A percentile compares a stretch with the other conserved stretches of the same genome.
Conservation (phyloP, 352 stramenopile species). For the Phytopythium boreale region DNA sequence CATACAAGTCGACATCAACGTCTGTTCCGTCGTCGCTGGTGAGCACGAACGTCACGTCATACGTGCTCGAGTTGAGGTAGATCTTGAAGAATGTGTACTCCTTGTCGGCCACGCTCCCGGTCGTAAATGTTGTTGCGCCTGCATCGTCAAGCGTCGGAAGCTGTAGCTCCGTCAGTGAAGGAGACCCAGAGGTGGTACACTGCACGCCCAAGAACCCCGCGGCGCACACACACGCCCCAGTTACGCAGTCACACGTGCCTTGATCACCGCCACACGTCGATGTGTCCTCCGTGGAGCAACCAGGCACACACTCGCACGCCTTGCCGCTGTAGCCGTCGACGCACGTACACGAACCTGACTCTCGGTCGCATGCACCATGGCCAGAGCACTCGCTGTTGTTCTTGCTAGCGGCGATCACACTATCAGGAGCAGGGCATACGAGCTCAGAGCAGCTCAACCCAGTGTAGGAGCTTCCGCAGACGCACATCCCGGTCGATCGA, state of each 20-base stretch:
- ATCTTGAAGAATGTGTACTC: constrained; percentile 77
- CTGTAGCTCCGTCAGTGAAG: constrained; percentile 24
- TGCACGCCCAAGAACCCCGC: constrained; percentile 40
- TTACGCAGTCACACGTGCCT: constrained; percentile 61
- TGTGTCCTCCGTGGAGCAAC: constrained; percentile 29
- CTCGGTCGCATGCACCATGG: constrained; percentile 52
- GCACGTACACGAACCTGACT: constrained; percentile 47
- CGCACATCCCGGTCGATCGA: constrained; percentile 36
- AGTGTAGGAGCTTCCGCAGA: constrained; percentile 46
- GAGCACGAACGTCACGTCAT: constrained; percentile 64
- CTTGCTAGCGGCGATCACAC: constrained; percentile 23
- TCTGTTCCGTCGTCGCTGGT: constrained; percentile 1
- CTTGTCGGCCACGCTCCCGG: constrained; percentile 32
- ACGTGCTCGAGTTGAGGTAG: constrained; percentile 50
- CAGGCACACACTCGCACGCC: constrained; percentile 68
- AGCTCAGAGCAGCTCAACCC: constrained; percentile 57
- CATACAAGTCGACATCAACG: constrained; percentile 66
- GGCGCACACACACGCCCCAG: constrained; percentile 50
- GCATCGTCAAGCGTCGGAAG: background rate
- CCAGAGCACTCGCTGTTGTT: constrained; percentile 57
- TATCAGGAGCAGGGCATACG: constrained; percentile 32
- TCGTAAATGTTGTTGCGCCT: constrained; percentile 9
- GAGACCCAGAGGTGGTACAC: constrained; percentile 20
- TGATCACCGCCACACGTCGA: constrained; percentile 28
- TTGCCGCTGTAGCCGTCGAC: constrained; percentile 52